Conservation (phyloP, 2,329 filamentous ascomycete genomes). For the Macrophomina pseudophaseolina region DNA sequence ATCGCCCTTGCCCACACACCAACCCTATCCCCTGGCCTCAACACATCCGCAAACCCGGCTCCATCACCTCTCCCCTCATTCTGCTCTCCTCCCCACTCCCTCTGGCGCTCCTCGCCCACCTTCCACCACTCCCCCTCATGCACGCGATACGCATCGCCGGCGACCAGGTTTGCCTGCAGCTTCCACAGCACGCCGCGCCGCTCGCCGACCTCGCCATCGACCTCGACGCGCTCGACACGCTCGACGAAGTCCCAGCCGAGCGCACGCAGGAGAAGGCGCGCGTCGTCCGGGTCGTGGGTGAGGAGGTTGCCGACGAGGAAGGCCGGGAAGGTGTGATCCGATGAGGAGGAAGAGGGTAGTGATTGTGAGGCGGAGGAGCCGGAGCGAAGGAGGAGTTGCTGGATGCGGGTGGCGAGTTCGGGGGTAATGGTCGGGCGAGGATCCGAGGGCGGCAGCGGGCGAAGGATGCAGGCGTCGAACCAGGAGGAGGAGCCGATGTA, state of each 20-base stretch:
- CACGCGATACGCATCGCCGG: slow-evolving; percentile 10
- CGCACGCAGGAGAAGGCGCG: not conserved
- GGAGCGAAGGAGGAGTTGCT: not conserved
- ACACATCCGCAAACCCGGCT: slow-evolving; percentile 34
- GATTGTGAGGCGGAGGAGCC: slow-evolving; percentile 26
- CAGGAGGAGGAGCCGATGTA: slow-evolving; percentile 39
- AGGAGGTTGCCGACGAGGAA: slow-evolving; percentile 27
- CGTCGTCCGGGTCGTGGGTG: slow-evolving; percentile 15
- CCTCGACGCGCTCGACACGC: slow-evolving; percentile 18
- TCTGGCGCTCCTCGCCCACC: slow-evolving; percentile 14
- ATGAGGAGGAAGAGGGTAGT: slow-evolving; percentile 24
- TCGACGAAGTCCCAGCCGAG: slow-evolving; percentile 24
- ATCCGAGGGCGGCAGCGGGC: slow-evolving; percentile 33
- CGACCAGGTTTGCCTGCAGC: slow-evolving; percentile 40
- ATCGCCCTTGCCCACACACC: slow-evolving; percentile 42
- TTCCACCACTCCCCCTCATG: slow-evolving; percentile 9
- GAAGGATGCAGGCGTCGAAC: slow-evolving; percentile 40
- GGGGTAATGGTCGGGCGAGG: slow-evolving; percentile 10
- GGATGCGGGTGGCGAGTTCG: slow-evolving; percentile 24
- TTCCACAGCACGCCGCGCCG: slow-evolving; percentile 33
- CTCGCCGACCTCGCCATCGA: slow-evolving; percentile 19
- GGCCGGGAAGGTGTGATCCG: slow-evolving; percentile 30
- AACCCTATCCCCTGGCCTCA: slow-evolving; percentile 37
- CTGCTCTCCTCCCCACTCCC: slow-evolving; percentile 26
- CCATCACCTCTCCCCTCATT: slow-evolving; percentile 34